phyloP scores from a whole-genome alignment of 768 basidiomycete species.

The Butyriboletus loyo region DNA sequence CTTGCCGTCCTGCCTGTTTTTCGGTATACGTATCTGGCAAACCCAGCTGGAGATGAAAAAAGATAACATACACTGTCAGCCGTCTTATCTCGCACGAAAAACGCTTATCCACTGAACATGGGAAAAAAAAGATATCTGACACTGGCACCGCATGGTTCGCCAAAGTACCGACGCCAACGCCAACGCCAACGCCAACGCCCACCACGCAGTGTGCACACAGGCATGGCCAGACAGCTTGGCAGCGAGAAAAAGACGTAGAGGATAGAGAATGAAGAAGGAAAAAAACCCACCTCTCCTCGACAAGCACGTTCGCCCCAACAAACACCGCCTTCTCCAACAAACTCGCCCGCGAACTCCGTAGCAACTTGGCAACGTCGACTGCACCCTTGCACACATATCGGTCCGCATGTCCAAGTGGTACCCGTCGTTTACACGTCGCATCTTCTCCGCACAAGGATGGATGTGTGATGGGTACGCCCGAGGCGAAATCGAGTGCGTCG shows the following conservation, averaged over 20 bases:
- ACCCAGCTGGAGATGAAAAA: constrained; percentile 48
- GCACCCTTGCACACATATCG: constrained; percentile 58
- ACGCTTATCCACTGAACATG: background rate
- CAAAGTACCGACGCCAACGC: background rate
- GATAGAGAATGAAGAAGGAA: background rate
- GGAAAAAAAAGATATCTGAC: no score
- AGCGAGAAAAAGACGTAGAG: background rate
- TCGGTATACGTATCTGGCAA: constrained; percentile 56
- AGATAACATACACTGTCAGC: background rate
- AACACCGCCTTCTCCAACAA: constrained; percentile 49
- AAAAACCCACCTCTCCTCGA: constrained; percentile 66
- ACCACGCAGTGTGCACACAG: no score
- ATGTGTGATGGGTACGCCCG: constrained; percentile 40
- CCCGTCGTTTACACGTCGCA: constrained; percentile 26
- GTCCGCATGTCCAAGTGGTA: constrained; percentile 38
- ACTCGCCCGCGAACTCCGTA: constrained; percentile 51
- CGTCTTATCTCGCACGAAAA: background rate
- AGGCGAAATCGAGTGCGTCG: constrained; percentile 34
- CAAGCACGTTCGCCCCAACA: constrained; percentile 57
- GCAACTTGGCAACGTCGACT: constrained; percentile 56
- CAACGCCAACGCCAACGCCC: background rate
- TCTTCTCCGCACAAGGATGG: constrained; percentile 29
- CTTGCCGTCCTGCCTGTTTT: constrained; percentile 43
- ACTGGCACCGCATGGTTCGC: background rate
- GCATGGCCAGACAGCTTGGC: background rate